Evolutionary conservation across 2,329 filamentous ascomycete genomes (phyloP).

Genomic region (Bipolaris zeicola): DNA sequence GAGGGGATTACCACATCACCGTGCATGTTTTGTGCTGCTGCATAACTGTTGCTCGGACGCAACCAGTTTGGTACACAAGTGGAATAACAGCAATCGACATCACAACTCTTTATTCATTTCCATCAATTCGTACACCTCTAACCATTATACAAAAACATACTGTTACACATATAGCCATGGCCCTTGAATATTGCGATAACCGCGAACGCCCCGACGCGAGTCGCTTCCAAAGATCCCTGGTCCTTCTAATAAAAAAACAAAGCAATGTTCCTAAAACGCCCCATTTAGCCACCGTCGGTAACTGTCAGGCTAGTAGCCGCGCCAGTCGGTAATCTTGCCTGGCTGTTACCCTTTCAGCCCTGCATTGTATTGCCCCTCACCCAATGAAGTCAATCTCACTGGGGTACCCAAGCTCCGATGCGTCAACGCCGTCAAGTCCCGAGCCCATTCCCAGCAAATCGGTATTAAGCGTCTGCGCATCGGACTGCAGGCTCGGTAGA

Average conservation of each 20-base stretch:
- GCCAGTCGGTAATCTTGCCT: not conserved
- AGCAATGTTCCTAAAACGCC: not conserved
- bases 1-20: too few relatives aligned
- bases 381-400: constrained; percentile 14
- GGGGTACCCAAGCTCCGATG: constrained; percentile 1
- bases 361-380: not conserved
- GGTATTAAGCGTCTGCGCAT: not conserved
- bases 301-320: not conserved
- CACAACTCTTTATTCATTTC: too few relatives aligned
- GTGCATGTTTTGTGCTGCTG: too few relatives aligned
- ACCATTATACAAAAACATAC: too few relatives aligned
- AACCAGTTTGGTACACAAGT: too few relatives aligned
- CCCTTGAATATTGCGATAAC: not conserved
- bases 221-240: not conserved
- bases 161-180: not conserved
- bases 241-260: not conserved
- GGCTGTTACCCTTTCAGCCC: not conserved
- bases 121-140: too few relatives aligned
- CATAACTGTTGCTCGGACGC: too few relatives aligned
- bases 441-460: constrained; percentile 12
- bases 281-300: not conserved
- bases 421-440: constrained; percentile 6
- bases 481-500: not conserved
- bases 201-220: not conserved
- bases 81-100: too few relatives aligned